Evolutionary conservation across 225 moss, liverwort and hornwort genomes (phyloP).

Genomic region (Straminergon stramineum): DNA sequence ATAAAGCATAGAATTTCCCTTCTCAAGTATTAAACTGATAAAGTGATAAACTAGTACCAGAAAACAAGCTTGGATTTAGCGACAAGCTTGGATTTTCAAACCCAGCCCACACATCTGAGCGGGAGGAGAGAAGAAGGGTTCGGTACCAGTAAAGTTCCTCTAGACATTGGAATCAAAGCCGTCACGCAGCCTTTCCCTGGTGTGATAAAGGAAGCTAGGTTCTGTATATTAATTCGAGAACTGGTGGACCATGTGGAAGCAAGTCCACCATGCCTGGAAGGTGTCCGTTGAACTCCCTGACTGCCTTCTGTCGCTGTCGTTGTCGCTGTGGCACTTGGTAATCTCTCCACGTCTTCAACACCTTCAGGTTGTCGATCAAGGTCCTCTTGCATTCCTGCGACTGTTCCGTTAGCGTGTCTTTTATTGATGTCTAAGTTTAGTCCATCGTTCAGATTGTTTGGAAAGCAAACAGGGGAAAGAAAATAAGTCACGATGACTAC

Average conservation of each 20-base stretch:
- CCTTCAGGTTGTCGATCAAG: neutral
- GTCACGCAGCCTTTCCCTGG: constrained; percentile 35
- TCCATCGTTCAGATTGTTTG: neutral
- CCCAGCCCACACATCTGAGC: neutral
- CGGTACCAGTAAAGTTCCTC: constrained; percentile 29
- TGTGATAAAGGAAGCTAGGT: constrained; percentile 8
- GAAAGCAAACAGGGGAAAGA: neutral
- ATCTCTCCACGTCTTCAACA: neutral
- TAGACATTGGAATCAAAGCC: constrained; percentile 11
- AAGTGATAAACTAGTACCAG: neutral
- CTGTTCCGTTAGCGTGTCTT: neutral
- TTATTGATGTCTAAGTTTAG: neutral
- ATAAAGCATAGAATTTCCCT: neutral
- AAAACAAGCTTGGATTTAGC: neutral
- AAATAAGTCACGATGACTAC: neutral
- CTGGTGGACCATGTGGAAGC: constrained; percentile 24
- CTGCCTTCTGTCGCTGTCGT: neutral
- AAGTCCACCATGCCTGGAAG: neutral
- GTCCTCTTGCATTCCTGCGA: constrained; percentile 1
- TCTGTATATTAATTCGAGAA: constrained; percentile 45
- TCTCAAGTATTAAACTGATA: neutral
- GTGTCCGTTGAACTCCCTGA: neutral
- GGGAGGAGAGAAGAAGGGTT: neutral
- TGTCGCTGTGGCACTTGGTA: neutral
- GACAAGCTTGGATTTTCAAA: neutral